phyloP scores from a whole-genome alignment of 169 alveolate species.

The Cryptosporidium meleagridis region DNA sequence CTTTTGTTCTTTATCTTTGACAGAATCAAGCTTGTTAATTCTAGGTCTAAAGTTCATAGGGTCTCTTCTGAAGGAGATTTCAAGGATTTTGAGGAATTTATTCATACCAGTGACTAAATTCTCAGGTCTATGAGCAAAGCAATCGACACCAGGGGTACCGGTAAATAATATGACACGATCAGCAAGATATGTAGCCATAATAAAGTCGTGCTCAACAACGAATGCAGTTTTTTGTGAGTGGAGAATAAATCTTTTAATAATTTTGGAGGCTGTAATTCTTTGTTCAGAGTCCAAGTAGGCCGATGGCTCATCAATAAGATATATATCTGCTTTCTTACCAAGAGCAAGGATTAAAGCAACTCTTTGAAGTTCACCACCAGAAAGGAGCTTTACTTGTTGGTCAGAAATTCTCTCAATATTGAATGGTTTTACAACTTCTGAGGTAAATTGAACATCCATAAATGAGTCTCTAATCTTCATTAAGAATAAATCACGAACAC shows the following conservation, averaged over 20 bases:
- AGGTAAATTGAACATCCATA: slow-evolving; percentile 92
- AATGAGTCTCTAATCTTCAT: slow-evolving; percentile 92
- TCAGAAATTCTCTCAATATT: slow-evolving; percentile 93
- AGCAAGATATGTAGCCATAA: slow-evolving; percentile 99
- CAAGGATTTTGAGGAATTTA: slow-evolving; percentile 93
- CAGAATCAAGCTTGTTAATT: slow-evolving; percentile 96
- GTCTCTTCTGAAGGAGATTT: slow-evolving; percentile 98
- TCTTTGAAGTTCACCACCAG: slow-evolving; percentile 99
- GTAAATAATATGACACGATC: slow-evolving; percentile 98
- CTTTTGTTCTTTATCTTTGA: slow-evolving; percentile 99
- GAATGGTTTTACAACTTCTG: slow-evolving; percentile 97
- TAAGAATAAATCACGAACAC: slow-evolving; percentile 92
- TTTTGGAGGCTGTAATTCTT: slow-evolving; percentile 98
- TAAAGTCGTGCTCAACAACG: slow-evolving; percentile 99
- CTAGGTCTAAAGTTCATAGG: slow-evolving; percentile 99
- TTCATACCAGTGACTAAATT: slow-evolving; percentile 93
- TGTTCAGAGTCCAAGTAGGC: slow-evolving; percentile 99
- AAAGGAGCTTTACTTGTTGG: slow-evolving; percentile 93
- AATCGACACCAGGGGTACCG: slow-evolving; percentile 96
- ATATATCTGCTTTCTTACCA: slow-evolving; percentile 98
- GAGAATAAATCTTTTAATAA: slow-evolving; percentile 96
- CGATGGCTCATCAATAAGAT: slow-evolving; percentile 99
- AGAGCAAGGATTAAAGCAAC: slow-evolving; percentile 97
- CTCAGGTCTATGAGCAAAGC: slow-evolving; percentile 89
- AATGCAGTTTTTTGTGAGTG: slow-evolving; percentile 98